These are phyloP conservation scores for Nymphaea colorata DNA, from an alignment of 164 flowering plant genomes.

Conservation along the genomic window DNA sequence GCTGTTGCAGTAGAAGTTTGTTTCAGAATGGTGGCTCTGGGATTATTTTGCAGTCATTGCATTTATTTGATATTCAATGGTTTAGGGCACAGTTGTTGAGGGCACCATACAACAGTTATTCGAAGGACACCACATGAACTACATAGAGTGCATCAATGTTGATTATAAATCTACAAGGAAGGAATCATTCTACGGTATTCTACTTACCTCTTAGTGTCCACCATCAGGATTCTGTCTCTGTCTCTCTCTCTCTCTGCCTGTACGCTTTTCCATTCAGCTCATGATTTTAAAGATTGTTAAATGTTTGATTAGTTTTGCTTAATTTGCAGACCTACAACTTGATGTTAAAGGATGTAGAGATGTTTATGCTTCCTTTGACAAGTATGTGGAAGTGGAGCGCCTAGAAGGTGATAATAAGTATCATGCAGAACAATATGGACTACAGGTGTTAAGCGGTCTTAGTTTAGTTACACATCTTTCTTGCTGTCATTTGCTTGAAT, in stretches of 20 bases:
- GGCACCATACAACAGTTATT: constrained; percentile 69
- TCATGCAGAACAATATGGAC: constrained; percentile 53
- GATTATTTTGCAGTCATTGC: not conserved
- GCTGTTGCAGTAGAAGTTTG: not conserved
- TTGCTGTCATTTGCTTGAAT: not conserved
- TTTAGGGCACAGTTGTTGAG: constrained; percentile 66
- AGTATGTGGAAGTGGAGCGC: constrained; percentile 60
- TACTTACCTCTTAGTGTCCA: not conserved
- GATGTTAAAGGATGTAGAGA: constrained; percentile 70
- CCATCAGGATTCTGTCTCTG: not conserved
- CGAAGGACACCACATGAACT: constrained; percentile 67
- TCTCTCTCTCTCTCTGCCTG: too few relatives aligned
- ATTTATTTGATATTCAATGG: constrained; percentile 1
- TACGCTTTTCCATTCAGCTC: not conserved
- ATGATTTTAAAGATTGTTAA: too few relatives aligned
- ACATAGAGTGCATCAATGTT: constrained; percentile 63
- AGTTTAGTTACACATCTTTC: not conserved
- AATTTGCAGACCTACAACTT: constrained; percentile 46
- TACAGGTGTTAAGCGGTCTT: constrained; percentile 33
- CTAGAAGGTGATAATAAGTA: constrained; percentile 68
- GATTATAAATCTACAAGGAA: constrained; percentile 56
- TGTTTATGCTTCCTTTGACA: constrained; percentile 71
- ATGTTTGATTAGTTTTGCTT: not conserved
- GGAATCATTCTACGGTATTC: constrained; percentile 59
- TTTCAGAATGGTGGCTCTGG: not conserved